phyloP scores from a whole-genome alignment of 23 red algal species.

The Gracilaria caudata region DNA sequence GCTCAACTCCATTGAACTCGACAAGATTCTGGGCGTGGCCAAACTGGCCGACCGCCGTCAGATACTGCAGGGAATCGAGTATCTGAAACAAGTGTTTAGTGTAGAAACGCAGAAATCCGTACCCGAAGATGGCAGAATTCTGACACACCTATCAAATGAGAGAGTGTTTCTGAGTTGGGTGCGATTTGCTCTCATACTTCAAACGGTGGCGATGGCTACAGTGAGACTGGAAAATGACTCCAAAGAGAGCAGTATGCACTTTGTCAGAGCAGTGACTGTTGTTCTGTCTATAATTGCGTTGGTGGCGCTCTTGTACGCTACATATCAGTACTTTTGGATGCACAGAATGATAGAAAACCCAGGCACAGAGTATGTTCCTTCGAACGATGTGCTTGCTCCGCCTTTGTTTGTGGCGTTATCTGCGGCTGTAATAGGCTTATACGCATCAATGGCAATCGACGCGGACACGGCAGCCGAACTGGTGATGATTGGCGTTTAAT shows the following conservation, averaged over 20 bases:
- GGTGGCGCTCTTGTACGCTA: constrained; percentile 12
- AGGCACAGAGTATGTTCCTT: constrained; percentile 34
- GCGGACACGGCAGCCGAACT: constrained; percentile 35
- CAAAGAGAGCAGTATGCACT: background rate
- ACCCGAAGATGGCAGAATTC: constrained; percentile 71
- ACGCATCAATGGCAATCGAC: constrained; percentile 58
- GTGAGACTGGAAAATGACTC: constrained; percentile 29
- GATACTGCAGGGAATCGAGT: constrained; percentile 52
- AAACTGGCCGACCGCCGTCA: constrained; percentile 54
- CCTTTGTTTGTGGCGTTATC: constrained; percentile 22
- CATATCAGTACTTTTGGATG: constrained; percentile 52
- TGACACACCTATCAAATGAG: constrained; percentile 75
- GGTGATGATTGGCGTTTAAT: constrained; percentile 30
- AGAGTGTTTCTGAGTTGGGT: constrained; percentile 57
- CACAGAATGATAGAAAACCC: constrained; percentile 42
- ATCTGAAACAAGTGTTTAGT: constrained; percentile 22
- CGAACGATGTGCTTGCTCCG: background rate
- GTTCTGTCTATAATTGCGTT: constrained; percentile 22
- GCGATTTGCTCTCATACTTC: constrained; percentile 41
- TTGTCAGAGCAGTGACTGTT: constrained; percentile 5
- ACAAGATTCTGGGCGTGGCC: constrained; percentile 44
- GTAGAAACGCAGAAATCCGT: background rate
- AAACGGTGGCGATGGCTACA: constrained; percentile 50
- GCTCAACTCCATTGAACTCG: constrained; percentile 52
- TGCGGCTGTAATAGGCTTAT: constrained; percentile 14